Evolutionary conservation across 106 monocot genomes (phyloP), one percentile per base, ranked within the genome.

Genomic region (Dendrobium chrysotoxum): DNA sequence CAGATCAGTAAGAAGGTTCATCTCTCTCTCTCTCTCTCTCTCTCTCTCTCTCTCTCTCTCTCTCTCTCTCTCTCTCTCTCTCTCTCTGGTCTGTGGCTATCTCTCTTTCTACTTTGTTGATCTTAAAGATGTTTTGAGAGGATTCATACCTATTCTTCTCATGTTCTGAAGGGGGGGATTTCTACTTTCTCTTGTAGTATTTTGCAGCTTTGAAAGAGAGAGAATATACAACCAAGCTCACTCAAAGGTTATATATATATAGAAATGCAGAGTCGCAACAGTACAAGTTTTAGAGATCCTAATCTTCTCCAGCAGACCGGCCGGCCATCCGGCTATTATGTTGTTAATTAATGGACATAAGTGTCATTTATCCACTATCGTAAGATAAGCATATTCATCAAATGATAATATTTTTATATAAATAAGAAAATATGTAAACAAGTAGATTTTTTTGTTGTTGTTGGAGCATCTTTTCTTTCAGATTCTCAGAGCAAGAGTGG

Each of bases 61-160:
- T 57, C 55, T 57, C 40, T 40, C 40, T 40, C 9, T 17, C 53
- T 53, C 15, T 13, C 17, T 20, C 0, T 16, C 13, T 17, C 12
- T 20, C 54, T 20, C 12, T 20, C 13, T 17, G 5, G 2, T 1
- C 0, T 3, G 0, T 3, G 0, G 0, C 4, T 4, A 0, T 12
- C 13, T 4, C 11, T 18, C 57, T 5, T 3, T 58, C 58, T 58
- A 6, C 2, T 21, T 58, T 6, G 21, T 26, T 23, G n/a, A 64
- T 64, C 64, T 1, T 10, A 64, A 10, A 25, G 25, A n/a, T 25
- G 64, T 9, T 25, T 25, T 25, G 21, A 64, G 1, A 7, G 10
- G 25, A 64, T 25, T 64, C 64, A 64, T 64, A 64, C 64, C 64
- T 64, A 64, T 26, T 64, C 23, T 26, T 25, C 25, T 64, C 64